Base-by-base conservation (phyloP, 345 rosid genomes). In the Eucalyptus paniculata region DNA sequence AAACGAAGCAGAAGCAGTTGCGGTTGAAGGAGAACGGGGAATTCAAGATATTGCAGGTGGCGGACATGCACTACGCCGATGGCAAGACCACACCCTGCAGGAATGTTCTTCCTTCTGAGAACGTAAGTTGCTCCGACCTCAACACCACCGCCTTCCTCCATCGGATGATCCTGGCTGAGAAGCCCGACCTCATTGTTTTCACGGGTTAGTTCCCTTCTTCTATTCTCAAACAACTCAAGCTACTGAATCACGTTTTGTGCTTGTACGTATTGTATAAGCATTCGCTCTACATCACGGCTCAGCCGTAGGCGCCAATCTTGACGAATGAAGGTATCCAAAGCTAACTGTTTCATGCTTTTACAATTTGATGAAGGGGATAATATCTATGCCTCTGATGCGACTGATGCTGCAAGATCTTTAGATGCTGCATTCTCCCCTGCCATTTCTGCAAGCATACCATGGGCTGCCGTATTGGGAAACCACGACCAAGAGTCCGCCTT, bases 31-130 rank as follows among this genome's bases (percentile, higher is more conserved):
- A 42, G 15, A 89, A 92, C 69, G 98, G 99, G 47, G 89, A 94
- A 91, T 96, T 97, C 89, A 97, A 96, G 94, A 94, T 97, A 88
- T 94, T 97, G 87, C 99, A 96, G 92, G 96, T 95, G 45, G 98
- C 99, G 16, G 98, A 97, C 87, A 97, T 97, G 99, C 99, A 97
- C 93, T 97, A 90, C 72, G 99, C 96, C 18, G 65, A 94, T 51
- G 98, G 99, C 91, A 94, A 89, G 92, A 89, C 88, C 87, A 93
- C 98, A 23, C 91, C 88, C 50, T 95, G 98, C 88, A 15, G 42
- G 77, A 89, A 97, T 87, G 97, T 96, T 30, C 90, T 94, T 47
- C 94, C 96, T 3, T 89, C 87, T 51, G 95, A 97, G 89, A 37
- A 89, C 40, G 82, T 88, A 19, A 92, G 93, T 88, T 96, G 98